Evolutionary conservation across 306 rosid species (phyloP).

Genomic region (Phaseolus lunatus): DNA sequence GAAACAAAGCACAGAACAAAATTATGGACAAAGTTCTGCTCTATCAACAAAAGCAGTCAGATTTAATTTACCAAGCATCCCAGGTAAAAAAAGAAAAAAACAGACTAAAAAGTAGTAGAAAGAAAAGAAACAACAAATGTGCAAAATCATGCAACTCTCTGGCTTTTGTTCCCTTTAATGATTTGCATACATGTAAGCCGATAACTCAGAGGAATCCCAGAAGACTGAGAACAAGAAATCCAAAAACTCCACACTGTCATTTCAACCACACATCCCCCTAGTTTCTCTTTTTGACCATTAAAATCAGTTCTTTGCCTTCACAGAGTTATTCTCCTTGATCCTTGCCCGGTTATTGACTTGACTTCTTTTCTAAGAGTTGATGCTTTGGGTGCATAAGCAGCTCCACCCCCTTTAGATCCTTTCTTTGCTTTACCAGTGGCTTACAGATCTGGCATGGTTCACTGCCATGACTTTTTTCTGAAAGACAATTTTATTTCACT

Average conservation of each 20-base stretch:
- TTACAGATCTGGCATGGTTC: conserved; percentile 51
- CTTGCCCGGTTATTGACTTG: conserved; percentile 78
- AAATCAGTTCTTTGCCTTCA: conserved; percentile 75
- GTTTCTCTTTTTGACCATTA: conserved; percentile 12
- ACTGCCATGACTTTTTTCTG: conserved; percentile 65
- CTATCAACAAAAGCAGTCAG: conserved; percentile 36
- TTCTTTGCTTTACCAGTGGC: conserved; percentile 83
- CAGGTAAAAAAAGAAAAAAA: background rate
- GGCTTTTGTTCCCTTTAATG: conserved; percentile 37
- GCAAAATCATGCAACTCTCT: conserved; percentile 28
- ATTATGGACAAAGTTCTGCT: conserved; percentile 29
- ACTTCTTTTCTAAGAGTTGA: conserved; percentile 84
- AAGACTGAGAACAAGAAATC: conserved; percentile 34
- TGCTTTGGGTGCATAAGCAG: conserved; percentile 73
- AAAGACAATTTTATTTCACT: conserved; percentile 33
- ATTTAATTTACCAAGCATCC: conserved; percentile 27
- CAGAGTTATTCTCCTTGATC: conserved; percentile 82
- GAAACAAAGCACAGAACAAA: background rate
- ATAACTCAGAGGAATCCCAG: conserved; percentile 44
- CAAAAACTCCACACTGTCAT: conserved; percentile 14
- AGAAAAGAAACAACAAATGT: conserved; percentile 14
- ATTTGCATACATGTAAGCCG: conserved; percentile 29
- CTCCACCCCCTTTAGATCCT: conserved; percentile 76
- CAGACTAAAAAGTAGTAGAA: conserved; percentile 9
- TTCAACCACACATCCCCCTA: background rate